Percentiles rank a stretch among this genome's conserved stretches.
Evolutionary conservation across 2,329 filamentous ascomycete species (phyloP).

Genomic region (Paradendryphiella salina): DNA sequence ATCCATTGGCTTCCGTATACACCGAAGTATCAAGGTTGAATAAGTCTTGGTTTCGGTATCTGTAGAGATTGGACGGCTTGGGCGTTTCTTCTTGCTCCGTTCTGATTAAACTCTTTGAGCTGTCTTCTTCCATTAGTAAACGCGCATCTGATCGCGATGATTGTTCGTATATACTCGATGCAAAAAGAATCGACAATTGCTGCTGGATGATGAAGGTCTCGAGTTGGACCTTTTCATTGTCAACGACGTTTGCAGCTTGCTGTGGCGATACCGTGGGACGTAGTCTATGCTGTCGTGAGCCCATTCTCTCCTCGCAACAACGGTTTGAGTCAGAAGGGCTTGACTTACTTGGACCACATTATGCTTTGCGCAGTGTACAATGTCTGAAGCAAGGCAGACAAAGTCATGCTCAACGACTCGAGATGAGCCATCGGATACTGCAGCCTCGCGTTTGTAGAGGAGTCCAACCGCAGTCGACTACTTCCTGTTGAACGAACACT

Average conservation of each 20-base stretch:
- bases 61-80: constrained; percentile 29
- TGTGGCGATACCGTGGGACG: constrained; percentile 41
- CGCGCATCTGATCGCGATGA: constrained; percentile 16
- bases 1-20: constrained; percentile 26
- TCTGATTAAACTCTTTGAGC: constrained; percentile 31
- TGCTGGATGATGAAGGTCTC: constrained; percentile 47
- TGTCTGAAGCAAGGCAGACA: constrained; percentile 46
- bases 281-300: constrained; percentile 20
- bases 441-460: constrained; percentile 25
- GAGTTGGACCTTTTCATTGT: constrained; percentile 44
- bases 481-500: constrained; percentile 2
- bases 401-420: constrained; percentile 40
- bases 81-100: constrained; percentile 12
- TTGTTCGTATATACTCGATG: constrained; percentile 26
- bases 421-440: constrained; percentile 43
- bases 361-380: constrained; percentile 46
- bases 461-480: constrained; percentile 14
- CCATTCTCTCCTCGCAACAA: not conserved
- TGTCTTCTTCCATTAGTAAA: constrained; percentile 38
- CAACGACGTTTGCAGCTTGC: constrained; percentile 37
- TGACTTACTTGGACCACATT: constrained; percentile 45
- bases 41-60: constrained; percentile 37
- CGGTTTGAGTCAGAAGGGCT: not conserved
- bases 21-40: constrained; percentile 27
- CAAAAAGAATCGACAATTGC: constrained; percentile 42